Evolutionary conservation across 352 stramenopile genomes (phyloP).

Genomic region (Saprolegnia diclina): DNA sequence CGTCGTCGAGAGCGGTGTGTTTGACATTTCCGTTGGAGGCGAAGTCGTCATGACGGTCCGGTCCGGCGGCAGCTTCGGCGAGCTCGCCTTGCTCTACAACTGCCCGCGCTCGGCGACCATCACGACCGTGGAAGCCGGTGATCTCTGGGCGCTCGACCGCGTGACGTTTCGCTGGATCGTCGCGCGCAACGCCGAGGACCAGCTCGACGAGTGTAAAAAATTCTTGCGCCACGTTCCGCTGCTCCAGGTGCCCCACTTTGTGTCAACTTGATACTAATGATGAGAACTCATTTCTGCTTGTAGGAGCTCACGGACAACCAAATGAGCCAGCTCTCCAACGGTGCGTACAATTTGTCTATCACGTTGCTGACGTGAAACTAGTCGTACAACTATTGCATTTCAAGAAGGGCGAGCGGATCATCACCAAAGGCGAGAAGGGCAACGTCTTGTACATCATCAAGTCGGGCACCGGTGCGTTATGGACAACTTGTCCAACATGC

Average conservation of each 20-base stretch:
- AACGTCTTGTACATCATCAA: conserved; percentile 87
- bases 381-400: conserved; percentile 67
- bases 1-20: conserved; percentile 71
- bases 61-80: conserved; percentile 87
- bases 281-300: neutral
- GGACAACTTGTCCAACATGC: neutral
- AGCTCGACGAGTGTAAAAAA: conserved; percentile 59
- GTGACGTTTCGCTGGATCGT: conserved; percentile 82
- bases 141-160: conserved; percentile 82
- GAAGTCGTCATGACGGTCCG: conserved; percentile 67
- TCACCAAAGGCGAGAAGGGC: conserved; percentile 72
- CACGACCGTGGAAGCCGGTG: conserved; percentile 37
- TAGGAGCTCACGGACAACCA: conserved; percentile 48
- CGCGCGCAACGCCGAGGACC: conserved; percentile 61
- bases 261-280: neutral
- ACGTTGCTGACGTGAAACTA: neutral
- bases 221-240: conserved; percentile 52
- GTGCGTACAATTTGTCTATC: neutral
- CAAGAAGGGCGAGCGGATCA: conserved; percentile 62
- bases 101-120: conserved; percentile 90
- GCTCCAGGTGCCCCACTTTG: conserved; percentile 31
- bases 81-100: conserved; percentile 95
- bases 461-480: conserved; percentile 35
- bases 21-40: conserved; percentile 82
- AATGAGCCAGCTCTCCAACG: conserved; percentile 48